Percentiles rank a stretch among this genome's conserved stretches.
Evolutionary conservation across 176 grass and related monocot species (phyloP).

Genomic region (maize (Zea mays)): DNA sequence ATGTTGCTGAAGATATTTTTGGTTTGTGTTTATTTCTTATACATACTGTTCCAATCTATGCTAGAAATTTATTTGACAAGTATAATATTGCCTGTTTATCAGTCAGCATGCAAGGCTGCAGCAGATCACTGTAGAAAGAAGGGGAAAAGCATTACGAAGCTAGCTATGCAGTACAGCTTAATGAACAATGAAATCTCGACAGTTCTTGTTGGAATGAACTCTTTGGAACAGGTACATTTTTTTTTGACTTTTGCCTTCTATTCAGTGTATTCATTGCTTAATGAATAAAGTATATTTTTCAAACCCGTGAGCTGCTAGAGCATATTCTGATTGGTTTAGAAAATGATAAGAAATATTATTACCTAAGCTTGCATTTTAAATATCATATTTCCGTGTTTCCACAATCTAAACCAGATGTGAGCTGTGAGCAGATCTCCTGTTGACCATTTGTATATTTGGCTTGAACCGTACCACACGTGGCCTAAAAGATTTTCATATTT

Average conservation of each 20-base stretch:
- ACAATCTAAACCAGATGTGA: not conserved
- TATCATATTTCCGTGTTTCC: not conserved
- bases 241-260: not conserved
- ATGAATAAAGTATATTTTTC: not conserved
- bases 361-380: not conserved
- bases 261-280: not conserved
- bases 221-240: slow-evolving; percentile 60
- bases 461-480: not conserved
- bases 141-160: slow-evolving; percentile 64
- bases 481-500: not conserved
- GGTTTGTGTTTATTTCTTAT: not conserved
- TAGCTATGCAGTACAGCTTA: slow-evolving; percentile 88
- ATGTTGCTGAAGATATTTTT: slow-evolving; percentile 4
- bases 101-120: slow-evolving; percentile 77
- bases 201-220: slow-evolving; percentile 94
- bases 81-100: slow-evolving; percentile 39
- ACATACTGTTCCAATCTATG: not conserved
- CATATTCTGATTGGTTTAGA: not conserved
- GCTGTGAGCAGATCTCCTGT: not conserved
- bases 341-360: not conserved
- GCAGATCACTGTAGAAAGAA: slow-evolving; percentile 72
- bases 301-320: not conserved
- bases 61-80: not conserved
- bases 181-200: slow-evolving; percentile 80
- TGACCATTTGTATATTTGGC: not conserved